phyloP scores from a whole-genome alignment of 441 rosid species.

The Euphorbia celastroides region DNA sequence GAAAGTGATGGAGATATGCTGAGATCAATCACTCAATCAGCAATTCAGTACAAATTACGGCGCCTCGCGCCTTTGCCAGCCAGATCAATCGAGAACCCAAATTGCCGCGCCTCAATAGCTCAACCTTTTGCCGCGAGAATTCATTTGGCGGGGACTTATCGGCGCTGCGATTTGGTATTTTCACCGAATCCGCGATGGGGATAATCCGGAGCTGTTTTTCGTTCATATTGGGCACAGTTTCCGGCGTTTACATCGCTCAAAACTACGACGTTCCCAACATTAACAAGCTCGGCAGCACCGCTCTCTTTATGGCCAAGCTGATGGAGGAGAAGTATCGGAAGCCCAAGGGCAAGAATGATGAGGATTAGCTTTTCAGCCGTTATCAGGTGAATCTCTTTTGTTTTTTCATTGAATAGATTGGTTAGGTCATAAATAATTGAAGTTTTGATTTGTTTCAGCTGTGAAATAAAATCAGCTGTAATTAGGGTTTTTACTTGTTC shows the following conservation, averaged over 20 bases:
- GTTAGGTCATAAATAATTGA: slow-evolving; percentile 5
- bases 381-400: slow-evolving; percentile 10
- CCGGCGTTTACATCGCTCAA: slow-evolving; percentile 80
- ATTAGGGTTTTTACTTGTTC: neutral
- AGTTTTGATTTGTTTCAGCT: neutral
- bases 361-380: slow-evolving; percentile 22
- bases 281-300: slow-evolving; percentile 44
- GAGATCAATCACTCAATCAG: too few relatives aligned
- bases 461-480: neutral
- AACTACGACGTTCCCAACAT: slow-evolving; percentile 84
- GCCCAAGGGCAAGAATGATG: slow-evolving; percentile 45
- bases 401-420: neutral
- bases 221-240: slow-evolving; percentile 52
- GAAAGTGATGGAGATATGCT: neutral
- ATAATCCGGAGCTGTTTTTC: slow-evolving; percentile 63
- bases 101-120: neutral
- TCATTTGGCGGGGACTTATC: neutral
- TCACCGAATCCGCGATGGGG: slow-evolving; percentile 42
- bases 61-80: neutral
- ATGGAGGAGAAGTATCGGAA: slow-evolving; percentile 75
- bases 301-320: slow-evolving; percentile 51
- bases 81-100: slow-evolving; percentile 3
- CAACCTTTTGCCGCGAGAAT: neutral
- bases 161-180: neutral
- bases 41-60: neutral